Evolutionary conservation across 495 filamentous ascomycete species (phyloP), one percentile per base, ranked within the genome.

Genomic region (Xylaria grammica): DNA sequence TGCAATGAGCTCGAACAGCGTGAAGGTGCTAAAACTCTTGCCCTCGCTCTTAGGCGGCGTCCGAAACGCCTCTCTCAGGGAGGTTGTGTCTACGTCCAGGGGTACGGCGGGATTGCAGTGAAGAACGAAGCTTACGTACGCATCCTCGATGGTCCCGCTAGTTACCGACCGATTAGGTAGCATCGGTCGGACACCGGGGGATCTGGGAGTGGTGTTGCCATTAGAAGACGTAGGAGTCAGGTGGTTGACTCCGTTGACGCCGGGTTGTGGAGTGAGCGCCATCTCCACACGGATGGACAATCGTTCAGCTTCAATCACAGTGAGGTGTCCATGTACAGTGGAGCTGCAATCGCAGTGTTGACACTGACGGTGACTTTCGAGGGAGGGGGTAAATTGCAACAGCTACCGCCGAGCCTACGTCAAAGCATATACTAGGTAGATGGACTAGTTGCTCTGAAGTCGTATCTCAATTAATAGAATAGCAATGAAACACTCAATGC

Each of bases 11-110:
- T 92, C 86, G 72, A 90, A 96, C 29, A 97, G 72, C n/a, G 79
- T 83, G 69, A 85, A 96, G 2, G 92, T 90, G 72, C 89, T 94
- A 74, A 97, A 99, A 63, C 82, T 90, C 77, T 97, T 97, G 60
- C 92, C 93, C 71, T 95, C 95, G 69, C 93, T 97, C 70, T 91
- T 94, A 2, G 95, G 95, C 2, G 93, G 93, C 24, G 80, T 87
- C 29, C 91, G 85, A 75, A 99, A 97, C 4, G 86, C 88, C 63
- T 91, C 92, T 48, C 87, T 86, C 49, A 99, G 79, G 52, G 92
- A 89, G 1, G 81, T 79, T 4, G 91, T 87, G 76, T 93, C 90
- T 32, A 86, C 86, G n/a, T 89, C 86, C 24, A 81, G 69, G 3
- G 90, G 87, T 9, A 94, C 85, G 50, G 85, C 85, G 1, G 92